Percentiles rank a stretch among this genome's conserved stretches.
Conservation (phyloP, 495 filamentous ascomycete genomes). For the Lasiosphaeris hirsuta region DNA sequence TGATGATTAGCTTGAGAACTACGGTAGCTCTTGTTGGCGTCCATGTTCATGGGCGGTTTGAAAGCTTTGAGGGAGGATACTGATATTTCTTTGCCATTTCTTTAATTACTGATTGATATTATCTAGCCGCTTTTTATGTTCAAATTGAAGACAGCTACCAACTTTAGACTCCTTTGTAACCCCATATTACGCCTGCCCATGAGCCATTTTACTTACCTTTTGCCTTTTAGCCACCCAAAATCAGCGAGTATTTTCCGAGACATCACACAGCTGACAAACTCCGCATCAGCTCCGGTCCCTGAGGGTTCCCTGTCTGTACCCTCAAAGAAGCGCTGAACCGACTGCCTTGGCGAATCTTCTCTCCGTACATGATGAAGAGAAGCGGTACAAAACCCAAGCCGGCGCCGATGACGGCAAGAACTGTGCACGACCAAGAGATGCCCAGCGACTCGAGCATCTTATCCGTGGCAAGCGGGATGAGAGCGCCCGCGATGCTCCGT, state of each 20-base stretch:
- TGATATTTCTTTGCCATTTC: no score
- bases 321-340: conserved; percentile 17
- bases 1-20: no score
- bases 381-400: conserved; percentile 26
- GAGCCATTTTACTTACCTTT: no score
- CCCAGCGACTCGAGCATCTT: conserved; percentile 25
- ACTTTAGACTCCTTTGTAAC: no score
- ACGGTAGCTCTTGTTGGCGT: no score
- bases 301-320: background rate
- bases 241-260: background rate
- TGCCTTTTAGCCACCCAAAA: background rate
- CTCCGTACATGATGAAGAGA: conserved; percentile 25
- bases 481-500: conserved; percentile 56
- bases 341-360: conserved; percentile 22
- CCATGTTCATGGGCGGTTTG: no score
- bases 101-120: no score
- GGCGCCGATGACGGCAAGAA: conserved; percentile 26
- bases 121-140: no score
- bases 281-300: conserved; percentile 5
- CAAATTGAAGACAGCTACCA: no score
- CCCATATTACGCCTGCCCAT: no score
- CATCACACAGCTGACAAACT: conserved; percentile 19
- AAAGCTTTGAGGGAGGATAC: no score
- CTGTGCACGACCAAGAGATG: conserved; percentile 25
- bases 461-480: conserved; percentile 41